A percentile compares a stretch with the other conserved stretches of the same genome.
Conservation (phyloP, 192 early-diverging fungal genomes). For the Umbelopsis ramanniana region DNA sequence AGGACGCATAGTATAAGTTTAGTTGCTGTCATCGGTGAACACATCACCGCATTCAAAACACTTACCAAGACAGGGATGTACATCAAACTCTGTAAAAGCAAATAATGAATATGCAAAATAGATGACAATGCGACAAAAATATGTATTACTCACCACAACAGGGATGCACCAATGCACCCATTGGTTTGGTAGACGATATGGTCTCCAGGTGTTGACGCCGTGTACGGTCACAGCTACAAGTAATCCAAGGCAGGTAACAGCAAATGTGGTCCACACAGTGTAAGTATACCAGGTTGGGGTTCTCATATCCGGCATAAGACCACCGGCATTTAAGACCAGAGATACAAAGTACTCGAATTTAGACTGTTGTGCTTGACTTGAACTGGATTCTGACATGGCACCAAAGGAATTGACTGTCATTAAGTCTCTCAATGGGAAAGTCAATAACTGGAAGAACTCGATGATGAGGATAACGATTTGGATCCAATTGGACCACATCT, state of each 20-base stretch:
- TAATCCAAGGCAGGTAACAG: conserved; percentile 37
- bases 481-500: conserved; percentile 66
- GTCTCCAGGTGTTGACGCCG: conserved; percentile 46
- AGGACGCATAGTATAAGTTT: not conserved
- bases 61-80: conserved; percentile 50
- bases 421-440: conserved; percentile 79
- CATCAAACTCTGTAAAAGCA: conserved; percentile 39
- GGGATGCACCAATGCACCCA: conserved; percentile 57
- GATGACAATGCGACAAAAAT: not conserved
- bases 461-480: conserved; percentile 72
- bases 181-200: conserved; percentile 43
- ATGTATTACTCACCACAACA: conserved; percentile 39
- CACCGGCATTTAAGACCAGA: conserved; percentile 58
- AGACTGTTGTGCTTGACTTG: not conserved
- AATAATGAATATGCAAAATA: too few relatives aligned
- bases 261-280: conserved; percentile 51
- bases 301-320: conserved; percentile 54
- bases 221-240: conserved; percentile 47
- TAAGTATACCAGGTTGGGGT: conserved; percentile 57
- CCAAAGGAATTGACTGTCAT: conserved; percentile 39
- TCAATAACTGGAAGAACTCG: conserved; percentile 81
- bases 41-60: not conserved
- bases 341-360: conserved; percentile 57
- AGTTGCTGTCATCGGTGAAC: too few relatives aligned
- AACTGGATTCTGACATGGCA: not conserved